Percentiles rank a stretch among this genome's conserved stretches.
Conservation (phyloP, 805 yeast species). For the Candida methanosorbosa region DNA sequence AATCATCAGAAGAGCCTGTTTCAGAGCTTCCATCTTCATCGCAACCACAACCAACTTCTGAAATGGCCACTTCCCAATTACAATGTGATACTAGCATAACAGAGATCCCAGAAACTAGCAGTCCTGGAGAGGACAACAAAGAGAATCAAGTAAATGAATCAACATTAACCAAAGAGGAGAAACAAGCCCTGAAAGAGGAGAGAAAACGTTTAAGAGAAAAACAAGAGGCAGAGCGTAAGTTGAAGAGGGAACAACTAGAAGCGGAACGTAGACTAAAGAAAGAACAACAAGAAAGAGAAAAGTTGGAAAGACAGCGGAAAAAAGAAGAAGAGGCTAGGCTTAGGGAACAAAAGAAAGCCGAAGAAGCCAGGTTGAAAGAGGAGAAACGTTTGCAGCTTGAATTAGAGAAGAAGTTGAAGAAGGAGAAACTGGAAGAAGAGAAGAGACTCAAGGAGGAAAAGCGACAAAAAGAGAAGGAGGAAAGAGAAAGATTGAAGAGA, state of each 20-base stretch:
- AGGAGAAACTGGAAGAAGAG: constrained; percentile 21
- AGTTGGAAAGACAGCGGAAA: constrained; percentile 19
- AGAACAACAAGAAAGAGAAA: constrained; percentile 15
- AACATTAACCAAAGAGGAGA: constrained; percentile 3
- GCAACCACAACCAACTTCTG: no score
- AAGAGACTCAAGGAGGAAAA: constrained; percentile 12
- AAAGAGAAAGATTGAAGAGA: constrained; percentile 8
- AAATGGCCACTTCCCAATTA: no score
- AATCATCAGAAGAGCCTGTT: no score
- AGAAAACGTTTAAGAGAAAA: constrained; percentile 3
- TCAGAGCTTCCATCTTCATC: no score
- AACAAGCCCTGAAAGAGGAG: constrained; percentile 1
- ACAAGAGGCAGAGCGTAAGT: not conserved
- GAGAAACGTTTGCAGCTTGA: constrained; percentile 20
- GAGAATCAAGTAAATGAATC: no score
- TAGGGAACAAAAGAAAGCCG: constrained; percentile 15
- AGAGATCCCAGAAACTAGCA: no score
- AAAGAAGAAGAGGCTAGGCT: constrained; percentile 9
- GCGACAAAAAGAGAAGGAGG: constrained; percentile 21
- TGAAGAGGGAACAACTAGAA: constrained; percentile 8
- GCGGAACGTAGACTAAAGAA: constrained; percentile 21
- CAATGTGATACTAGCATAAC: no score
- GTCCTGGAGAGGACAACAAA: no score
- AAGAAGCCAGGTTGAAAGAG: constrained; percentile 21
- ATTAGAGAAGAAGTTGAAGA: constrained; percentile 26